Conservation (phyloP, 768 basidiomycete species). For the Lepiota brunneoincarnata region DNA sequence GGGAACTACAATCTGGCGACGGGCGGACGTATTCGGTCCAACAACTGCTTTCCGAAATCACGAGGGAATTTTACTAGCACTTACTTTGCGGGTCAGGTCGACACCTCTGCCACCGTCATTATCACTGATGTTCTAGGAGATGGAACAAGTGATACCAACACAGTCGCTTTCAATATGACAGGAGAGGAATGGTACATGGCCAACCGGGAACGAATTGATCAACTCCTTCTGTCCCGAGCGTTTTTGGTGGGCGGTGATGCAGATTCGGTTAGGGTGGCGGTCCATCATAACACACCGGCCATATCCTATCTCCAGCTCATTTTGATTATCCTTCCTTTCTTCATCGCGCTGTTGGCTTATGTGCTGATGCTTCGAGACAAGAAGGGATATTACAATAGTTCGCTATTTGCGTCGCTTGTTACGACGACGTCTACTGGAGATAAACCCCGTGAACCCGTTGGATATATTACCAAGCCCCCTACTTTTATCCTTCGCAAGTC, state of each 20-base stretch:
- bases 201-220: constrained; percentile 11
- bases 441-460: background rate
- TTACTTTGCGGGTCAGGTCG: constrained; percentile 16
- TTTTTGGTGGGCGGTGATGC: constrained; percentile 17
- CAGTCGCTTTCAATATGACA: constrained; percentile 12
- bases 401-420: constrained; percentile 15
- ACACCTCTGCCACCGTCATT: constrained; percentile 18
- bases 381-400: constrained; percentile 17
- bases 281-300: constrained; percentile 13
- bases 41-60: constrained; percentile 10
- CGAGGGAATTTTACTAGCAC: constrained; percentile 1
- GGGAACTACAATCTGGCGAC: constrained; percentile 14
- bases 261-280: constrained; percentile 9
- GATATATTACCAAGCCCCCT: background rate
- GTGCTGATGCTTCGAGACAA: constrained; percentile 10
- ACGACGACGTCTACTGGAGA: constrained; percentile 14
- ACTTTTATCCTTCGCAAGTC: background rate
- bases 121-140: constrained; percentile 17
- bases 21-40: constrained; percentile 13
- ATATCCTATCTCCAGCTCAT: no score
- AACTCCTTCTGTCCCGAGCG: constrained; percentile 16
- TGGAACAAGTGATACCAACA: constrained; percentile 15
- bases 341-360: constrained; percentile 7
- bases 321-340: constrained; percentile 13
- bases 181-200: constrained; percentile 15